These are phyloP conservation scores for Fistulina hepatica DNA, from an alignment of 1,284 basidiomycete genomes.

Conservation along the genomic window DNA sequence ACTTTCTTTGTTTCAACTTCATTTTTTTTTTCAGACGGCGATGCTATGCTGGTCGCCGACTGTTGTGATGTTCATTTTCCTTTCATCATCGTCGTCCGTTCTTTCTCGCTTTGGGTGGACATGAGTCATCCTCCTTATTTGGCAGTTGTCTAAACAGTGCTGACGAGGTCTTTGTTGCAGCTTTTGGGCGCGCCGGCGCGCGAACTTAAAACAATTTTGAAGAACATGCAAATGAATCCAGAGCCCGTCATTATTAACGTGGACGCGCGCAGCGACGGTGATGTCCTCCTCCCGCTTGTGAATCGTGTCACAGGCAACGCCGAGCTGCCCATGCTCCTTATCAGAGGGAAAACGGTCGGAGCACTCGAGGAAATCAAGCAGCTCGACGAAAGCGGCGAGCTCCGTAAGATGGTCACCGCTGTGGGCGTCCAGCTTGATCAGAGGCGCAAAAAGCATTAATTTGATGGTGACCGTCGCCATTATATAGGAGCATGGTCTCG, in stretches of 20 bases:
- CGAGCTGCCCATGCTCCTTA: constrained; percentile 60
- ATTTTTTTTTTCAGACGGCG: constrained; percentile 4
- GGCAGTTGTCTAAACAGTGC: not conserved
- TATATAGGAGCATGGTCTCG: too few species aligned
- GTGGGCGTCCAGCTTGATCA: constrained; percentile 47
- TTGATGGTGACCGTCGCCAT: too few species aligned
- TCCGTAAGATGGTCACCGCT: constrained; percentile 39
- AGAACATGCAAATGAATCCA: constrained; percentile 51
- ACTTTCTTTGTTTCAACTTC: constrained; percentile 19
- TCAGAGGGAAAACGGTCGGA: constrained; percentile 51
- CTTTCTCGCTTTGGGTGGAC: not conserved
- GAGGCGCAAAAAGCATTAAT: constrained; percentile 43
- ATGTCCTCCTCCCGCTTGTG: constrained; percentile 34
- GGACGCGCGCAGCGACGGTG: constrained; percentile 48
- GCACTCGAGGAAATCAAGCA: constrained; percentile 44
- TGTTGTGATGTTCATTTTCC: constrained; percentile 5
- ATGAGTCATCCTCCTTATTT: not conserved
- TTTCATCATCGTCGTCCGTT: constrained; percentile 3
- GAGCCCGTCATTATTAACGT: constrained; percentile 64
- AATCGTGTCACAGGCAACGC: constrained; percentile 39
- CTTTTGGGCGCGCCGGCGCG: constrained; percentile 51
- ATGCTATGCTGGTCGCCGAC: constrained; percentile 1
- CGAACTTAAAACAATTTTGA: constrained; percentile 55
- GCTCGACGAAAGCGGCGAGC: constrained; percentile 38
- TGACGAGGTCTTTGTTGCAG: constrained; percentile 27